Evolutionary conservation across 345 rosid genomes (phyloP).

Genomic region (Brassica incana): DNA sequence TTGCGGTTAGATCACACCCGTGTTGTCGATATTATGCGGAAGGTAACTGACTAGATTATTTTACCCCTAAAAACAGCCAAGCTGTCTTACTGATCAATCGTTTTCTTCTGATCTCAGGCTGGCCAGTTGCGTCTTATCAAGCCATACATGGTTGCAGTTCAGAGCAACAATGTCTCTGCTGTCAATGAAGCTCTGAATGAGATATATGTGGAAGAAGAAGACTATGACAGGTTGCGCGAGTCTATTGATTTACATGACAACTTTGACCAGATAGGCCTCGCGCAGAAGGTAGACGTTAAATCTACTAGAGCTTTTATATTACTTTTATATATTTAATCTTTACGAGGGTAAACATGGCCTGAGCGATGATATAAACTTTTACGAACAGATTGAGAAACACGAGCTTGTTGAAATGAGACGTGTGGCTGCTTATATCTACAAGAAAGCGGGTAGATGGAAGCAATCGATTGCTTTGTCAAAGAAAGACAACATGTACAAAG

Average conservation of each 20-base stretch:
- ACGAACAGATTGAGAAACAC: conserved; percentile 86
- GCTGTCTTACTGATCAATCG: background rate
- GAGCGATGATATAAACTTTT: conserved; percentile 4
- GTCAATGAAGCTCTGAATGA: conserved; percentile 93
- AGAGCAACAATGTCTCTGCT: conserved; percentile 92
- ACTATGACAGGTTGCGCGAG: conserved; percentile 89
- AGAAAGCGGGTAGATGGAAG: conserved; percentile 99
- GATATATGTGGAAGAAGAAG: conserved; percentile 94
- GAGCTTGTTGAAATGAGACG: conserved; percentile 99
- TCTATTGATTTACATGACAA: conserved; percentile 90
- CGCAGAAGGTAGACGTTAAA: conserved; percentile 64
- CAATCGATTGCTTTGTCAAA: conserved; percentile 94
- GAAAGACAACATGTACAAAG: conserved; percentile 87
- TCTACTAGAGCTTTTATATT: background rate
- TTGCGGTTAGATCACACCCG: conserved; percentile 95
- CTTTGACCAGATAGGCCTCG: conserved; percentile 91
- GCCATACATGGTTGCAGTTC: conserved; percentile 97
- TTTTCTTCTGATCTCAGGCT: conserved; percentile 52
- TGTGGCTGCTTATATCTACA: conserved; percentile 97
- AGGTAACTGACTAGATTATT: conserved; percentile 48
- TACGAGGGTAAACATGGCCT: background rate
- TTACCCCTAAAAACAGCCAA: background rate
- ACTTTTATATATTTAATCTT: background rate
- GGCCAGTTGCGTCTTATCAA: conserved; percentile 91
- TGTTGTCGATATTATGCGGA: conserved; percentile 96